Evolutionary conservation across 164 flowering plant species (phyloP).

Genomic region (Vitis rupestris): DNA sequence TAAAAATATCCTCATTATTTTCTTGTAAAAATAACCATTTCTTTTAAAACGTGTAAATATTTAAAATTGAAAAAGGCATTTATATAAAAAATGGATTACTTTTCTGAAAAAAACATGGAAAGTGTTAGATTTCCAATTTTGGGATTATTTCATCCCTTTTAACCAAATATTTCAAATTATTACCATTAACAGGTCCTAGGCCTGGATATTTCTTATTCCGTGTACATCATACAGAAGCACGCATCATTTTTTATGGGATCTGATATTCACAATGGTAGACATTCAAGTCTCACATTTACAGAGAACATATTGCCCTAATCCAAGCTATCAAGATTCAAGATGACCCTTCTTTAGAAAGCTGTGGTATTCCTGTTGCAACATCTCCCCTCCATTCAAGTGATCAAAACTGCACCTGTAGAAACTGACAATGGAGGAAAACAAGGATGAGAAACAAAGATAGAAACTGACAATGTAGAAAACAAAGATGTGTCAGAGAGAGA

Average conservation of each 20-base stretch:
- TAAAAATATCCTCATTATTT: too few species aligned
- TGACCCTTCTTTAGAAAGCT: constrained; percentile 48
- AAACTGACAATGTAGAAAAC: neutral
- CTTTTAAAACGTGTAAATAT: too few species aligned
- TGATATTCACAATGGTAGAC: constrained; percentile 13
- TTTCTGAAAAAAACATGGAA: too few species aligned
- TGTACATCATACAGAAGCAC: neutral
- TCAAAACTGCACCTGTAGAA: constrained; percentile 91
- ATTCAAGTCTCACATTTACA: constrained; percentile 18
- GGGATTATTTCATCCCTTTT: too few species aligned
- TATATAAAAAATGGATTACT: too few species aligned
- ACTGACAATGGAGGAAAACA: constrained; percentile 34
- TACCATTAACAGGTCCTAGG: neutral
- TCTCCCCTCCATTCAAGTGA: constrained; percentile 78
- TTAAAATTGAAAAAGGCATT: too few species aligned
- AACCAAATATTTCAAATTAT: neutral
- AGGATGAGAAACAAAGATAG: neutral
- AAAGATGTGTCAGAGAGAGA: neutral
- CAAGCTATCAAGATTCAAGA: too few species aligned
- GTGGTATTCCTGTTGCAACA: constrained; percentile 74
- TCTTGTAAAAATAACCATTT: too few species aligned
- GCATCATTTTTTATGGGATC: constrained; percentile 1
- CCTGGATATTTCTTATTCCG: neutral
- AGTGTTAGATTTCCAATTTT: too few species aligned
- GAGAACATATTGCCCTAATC: too few species aligned